Evolutionary conservation across 2,329 filamentous ascomycete species (phyloP), one percentile per base, ranked within the genome.

Genomic region (Trichoderma polysporum): DNA sequence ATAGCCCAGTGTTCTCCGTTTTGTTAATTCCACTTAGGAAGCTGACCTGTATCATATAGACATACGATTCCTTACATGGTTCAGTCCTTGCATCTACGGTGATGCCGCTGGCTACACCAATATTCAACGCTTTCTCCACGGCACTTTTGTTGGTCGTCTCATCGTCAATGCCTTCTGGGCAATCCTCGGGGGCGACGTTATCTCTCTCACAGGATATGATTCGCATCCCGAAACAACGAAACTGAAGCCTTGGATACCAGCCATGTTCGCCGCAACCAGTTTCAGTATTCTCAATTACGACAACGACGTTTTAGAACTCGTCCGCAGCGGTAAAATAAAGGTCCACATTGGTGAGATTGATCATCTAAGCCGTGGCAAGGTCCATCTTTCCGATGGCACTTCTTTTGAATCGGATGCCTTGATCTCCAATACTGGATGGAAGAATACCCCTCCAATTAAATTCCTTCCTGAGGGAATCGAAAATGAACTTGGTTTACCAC

Each of bases 41-140:
- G 6, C 50, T 54, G 19, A 63, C n/a, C 3, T 7, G 5, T 2
- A 6, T 13, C 1, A n/a, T 9, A n/a, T 61, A 81, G 80, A 83
- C 35, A 90, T 86, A 0, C 87, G 91, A 0, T 83, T 91, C 69
- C 78, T 93, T 62, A 90, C 87, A 2, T 93, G 89, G 88, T 88
- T 94, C 76, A 89, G 86, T 60, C 91, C 91, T 0, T 93, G 90
- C 73, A 84, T 90, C 15, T 94, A 90, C 88, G 89, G 88, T 4
- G 80, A 82, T 1, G 84, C 83, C 2, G 88, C 88, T 72, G 89
- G 88, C 1, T 90, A 84, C 70, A 79, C 82, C 13, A 78, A 78
- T 12, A 79, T 86, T 2, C 82, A 87, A 3, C 73, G 76, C 10
- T 86, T 90, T 68, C 79, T 88, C 54, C 88, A 91, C 69, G 79